These are phyloP conservation scores for Metarhizium robertsii DNA, from an alignment of 2,329 filamentous ascomycete genomes.

Conservation along the genomic window DNA sequence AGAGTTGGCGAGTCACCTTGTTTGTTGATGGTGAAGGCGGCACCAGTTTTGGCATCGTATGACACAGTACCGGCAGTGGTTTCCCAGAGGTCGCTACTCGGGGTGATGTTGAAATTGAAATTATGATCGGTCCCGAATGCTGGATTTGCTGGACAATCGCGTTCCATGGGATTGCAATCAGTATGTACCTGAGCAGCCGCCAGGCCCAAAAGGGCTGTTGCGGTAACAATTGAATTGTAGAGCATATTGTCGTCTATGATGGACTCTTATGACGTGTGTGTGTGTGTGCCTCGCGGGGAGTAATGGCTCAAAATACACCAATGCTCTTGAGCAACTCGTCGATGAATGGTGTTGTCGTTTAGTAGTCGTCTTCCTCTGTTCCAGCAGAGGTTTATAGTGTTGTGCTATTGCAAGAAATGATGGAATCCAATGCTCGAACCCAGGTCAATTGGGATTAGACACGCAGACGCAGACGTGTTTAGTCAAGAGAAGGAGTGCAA, in stretches of 20 bases:
- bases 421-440: neutral
- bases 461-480: neutral
- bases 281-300: no score
- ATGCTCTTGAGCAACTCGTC: neutral
- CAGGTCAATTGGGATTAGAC: neutral
- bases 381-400: neutral
- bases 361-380: neutral
- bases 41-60: slow-evolving; percentile 53
- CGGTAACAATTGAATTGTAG: slow-evolving; percentile 17
- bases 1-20: slow-evolving; percentile 71
- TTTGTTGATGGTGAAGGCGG: slow-evolving; percentile 61
- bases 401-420: neutral
- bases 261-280: neutral
- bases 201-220: slow-evolving; percentile 32
- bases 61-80: slow-evolving; percentile 56
- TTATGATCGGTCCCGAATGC: slow-evolving; percentile 57
- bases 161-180: slow-evolving; percentile 66
- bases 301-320: neutral
- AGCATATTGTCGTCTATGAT: slow-evolving; percentile 3
- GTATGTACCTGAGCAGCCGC: slow-evolving; percentile 65
- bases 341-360: neutral
- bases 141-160: slow-evolving; percentile 57
- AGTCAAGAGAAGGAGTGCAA: neutral
- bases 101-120: slow-evolving; percentile 57
- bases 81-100: slow-evolving; percentile 54